Percentiles rank a stretch among this genome's conserved stretches.
Evolutionary conservation across 345 rosid species (phyloP).

Genomic region (Cardamine resedifolia): DNA sequence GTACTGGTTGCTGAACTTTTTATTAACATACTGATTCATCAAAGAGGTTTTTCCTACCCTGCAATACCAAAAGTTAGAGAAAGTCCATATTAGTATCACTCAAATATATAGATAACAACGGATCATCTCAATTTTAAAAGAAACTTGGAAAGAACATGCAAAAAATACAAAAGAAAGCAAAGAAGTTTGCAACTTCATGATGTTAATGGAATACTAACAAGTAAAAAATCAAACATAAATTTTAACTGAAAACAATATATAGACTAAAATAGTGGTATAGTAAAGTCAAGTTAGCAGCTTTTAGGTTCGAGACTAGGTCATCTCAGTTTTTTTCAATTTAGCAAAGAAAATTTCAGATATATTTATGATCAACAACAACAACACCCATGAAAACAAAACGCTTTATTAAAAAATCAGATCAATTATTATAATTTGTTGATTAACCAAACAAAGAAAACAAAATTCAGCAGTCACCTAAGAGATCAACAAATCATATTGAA

Average conservation of each 20-base stretch:
- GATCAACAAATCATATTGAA: slow-evolving; percentile 15
- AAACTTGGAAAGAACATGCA: neutral
- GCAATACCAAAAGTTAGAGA: slow-evolving; percentile 33
- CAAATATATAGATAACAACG: neutral
- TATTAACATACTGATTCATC: slow-evolving; percentile 99
- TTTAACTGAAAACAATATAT: neutral
- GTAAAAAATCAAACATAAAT: neutral
- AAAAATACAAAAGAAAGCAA: neutral
- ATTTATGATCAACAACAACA: slow-evolving; percentile 12
- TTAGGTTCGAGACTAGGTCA: neutral
- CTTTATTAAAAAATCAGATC: neutral
- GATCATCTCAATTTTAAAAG: no score
- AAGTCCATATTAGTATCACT: neutral
- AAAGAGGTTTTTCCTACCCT: slow-evolving; percentile 97
- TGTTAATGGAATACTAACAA: neutral
- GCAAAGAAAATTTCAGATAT: slow-evolving; percentile 1
- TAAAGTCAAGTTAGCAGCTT: neutral
- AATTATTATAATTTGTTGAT: neutral
- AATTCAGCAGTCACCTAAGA: slow-evolving; percentile 3
- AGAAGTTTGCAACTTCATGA: neutral
- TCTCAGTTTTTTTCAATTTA: neutral
- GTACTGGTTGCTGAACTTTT: slow-evolving; percentile 91
- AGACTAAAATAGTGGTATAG: neutral
- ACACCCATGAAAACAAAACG: neutral
- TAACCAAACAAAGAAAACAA: neutral